Evolutionary conservation across 495 filamentous ascomycete species (phyloP).

Genomic region (Neurospora sp.): DNA sequence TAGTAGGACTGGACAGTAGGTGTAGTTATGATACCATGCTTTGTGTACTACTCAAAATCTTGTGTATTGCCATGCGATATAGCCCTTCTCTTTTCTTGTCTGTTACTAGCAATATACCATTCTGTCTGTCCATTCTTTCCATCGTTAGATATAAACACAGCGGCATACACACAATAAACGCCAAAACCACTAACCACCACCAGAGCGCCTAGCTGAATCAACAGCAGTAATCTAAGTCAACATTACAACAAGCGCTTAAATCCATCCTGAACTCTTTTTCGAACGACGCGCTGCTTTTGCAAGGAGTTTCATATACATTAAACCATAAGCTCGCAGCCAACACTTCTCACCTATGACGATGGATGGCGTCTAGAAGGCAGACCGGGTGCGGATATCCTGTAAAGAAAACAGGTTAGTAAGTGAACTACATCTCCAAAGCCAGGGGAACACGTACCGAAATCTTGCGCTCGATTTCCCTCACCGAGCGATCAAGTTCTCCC

Average conservation of each 20-base stretch:
- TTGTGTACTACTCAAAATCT: not conserved
- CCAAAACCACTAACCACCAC: not conserved
- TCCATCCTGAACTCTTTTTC: not conserved
- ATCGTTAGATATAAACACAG: not conserved
- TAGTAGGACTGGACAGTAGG: not conserved
- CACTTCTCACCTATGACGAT: not conserved
- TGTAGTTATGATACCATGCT: not conserved
- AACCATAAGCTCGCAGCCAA: not conserved
- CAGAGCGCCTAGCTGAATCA: not conserved
- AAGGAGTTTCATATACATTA: not conserved
- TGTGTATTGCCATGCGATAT: not conserved
- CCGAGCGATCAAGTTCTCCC: slow-evolving; percentile 78
- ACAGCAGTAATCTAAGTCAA: not conserved
- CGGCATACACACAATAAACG: not conserved
- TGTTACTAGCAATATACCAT: not conserved
- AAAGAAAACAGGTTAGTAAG: slow-evolving; percentile 14
- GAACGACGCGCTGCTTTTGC: not conserved
- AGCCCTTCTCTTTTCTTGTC: not conserved
- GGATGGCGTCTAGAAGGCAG: slow-evolving; percentile 53
- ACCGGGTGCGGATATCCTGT: slow-evolving; percentile 79
- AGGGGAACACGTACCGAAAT: slow-evolving; percentile 58
- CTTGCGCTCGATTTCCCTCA: slow-evolving; percentile 88
- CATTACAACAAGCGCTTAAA: not conserved
- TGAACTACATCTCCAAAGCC: not conserved
- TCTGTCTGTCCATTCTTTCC: not conserved